Evolutionary conservation across 2,329 filamentous ascomycete genomes (phyloP).

Genomic region (Ceratocystis papillata): DNA sequence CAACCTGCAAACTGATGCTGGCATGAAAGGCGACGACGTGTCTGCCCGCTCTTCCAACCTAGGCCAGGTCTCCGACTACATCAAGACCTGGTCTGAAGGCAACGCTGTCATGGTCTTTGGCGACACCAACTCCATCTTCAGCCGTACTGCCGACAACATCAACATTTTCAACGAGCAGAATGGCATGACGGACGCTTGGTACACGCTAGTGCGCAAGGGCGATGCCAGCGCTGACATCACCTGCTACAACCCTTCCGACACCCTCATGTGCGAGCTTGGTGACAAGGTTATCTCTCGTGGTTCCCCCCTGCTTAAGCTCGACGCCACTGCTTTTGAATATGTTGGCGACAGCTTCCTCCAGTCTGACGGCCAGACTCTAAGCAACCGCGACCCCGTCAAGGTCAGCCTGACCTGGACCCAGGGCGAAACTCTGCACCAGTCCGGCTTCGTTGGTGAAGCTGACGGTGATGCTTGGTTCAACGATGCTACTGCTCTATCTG

Average conservation of each 20-base stretch:
- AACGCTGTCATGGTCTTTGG: conserved; percentile 55
- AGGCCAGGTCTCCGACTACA: conserved; percentile 48
- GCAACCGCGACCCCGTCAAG: conserved; percentile 55
- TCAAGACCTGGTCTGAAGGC: conserved; percentile 44
- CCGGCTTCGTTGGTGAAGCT: conserved; percentile 39
- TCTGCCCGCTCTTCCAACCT: conserved; percentile 48
- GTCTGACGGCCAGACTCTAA: conserved; percentile 44
- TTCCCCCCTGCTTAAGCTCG: conserved; percentile 37
- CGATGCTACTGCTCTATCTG: conserved; percentile 37
- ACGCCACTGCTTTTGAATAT: conserved; percentile 44
- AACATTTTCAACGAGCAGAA: conserved; percentile 40
- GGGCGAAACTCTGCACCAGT: conserved; percentile 35
- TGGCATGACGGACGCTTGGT: conserved; percentile 48
- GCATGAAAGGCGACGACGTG: conserved; percentile 42
- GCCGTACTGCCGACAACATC: conserved; percentile 46
- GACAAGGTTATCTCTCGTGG: conserved; percentile 56
- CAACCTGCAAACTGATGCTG: conserved; percentile 57
- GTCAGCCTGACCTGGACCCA: conserved; percentile 41
- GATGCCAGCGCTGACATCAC: conserved; percentile 37
- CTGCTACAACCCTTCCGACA: conserved; percentile 47
- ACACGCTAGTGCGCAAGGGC: conserved; percentile 43
- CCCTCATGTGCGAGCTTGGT: conserved; percentile 50
- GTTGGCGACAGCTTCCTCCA: conserved; percentile 47
- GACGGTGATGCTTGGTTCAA: conserved; percentile 44
- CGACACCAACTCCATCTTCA: conserved; percentile 57